Conservation (phyloP, 1,284 basidiomycete genomes). For the Fomitiporia mediterranea region DNA sequence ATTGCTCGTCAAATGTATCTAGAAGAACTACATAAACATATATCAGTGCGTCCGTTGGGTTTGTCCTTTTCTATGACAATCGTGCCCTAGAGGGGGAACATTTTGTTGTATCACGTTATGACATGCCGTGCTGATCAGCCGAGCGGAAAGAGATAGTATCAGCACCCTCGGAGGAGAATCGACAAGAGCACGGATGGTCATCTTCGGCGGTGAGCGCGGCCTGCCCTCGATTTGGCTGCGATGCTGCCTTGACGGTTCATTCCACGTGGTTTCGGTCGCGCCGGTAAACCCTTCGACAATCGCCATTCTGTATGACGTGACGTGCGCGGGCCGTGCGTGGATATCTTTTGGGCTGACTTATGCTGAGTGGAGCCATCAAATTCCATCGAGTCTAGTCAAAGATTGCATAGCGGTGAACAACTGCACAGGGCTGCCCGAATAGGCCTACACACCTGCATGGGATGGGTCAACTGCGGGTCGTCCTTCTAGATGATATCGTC, state of each 20-base stretch:
- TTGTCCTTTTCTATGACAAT: not conserved
- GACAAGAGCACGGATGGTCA: constrained; percentile 37
- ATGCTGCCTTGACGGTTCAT: constrained; percentile 65
- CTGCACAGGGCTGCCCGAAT: not conserved
- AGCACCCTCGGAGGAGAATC: too few relatives aligned
- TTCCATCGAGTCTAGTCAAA: constrained; percentile 46
- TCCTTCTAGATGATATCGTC: constrained; percentile 1
- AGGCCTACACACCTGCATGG: constrained; percentile 4
- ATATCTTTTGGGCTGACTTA: constrained; percentile 41
- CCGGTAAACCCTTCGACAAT: constrained; percentile 60
- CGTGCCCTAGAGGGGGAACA: not conserved
- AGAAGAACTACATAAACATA: too few relatives aligned
- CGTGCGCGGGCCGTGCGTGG: constrained; percentile 68
- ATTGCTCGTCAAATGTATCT: too few relatives aligned
- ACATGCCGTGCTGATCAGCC: not conserved
- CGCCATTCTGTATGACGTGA: constrained; percentile 74
- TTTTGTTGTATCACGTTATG: not conserved
- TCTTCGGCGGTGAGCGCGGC: constrained; percentile 64
- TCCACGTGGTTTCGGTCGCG: constrained; percentile 44
- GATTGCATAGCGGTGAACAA: not conserved
- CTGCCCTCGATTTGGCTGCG: constrained; percentile 57
- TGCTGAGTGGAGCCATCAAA: constrained; percentile 35
- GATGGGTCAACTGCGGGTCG: not conserved
- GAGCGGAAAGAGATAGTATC: too few relatives aligned
- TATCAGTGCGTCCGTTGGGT: too few relatives aligned